Evolutionary conservation across 2,329 filamentous ascomycete species (phyloP).

Genomic region (Pseudomassariella vexata): DNA sequence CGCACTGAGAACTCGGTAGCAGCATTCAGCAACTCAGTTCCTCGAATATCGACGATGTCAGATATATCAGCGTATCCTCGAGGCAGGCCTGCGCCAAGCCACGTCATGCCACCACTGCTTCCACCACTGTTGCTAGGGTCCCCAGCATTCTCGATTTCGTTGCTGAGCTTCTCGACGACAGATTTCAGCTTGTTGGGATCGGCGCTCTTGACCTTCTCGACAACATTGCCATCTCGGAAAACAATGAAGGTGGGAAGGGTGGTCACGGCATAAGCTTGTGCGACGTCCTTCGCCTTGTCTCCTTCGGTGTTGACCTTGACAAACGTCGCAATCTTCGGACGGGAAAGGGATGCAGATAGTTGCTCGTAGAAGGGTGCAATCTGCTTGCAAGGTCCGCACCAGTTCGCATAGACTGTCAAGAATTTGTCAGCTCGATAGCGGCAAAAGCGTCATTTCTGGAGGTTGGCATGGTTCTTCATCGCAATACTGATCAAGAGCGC

Average conservation of each 20-base stretch:
- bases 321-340: slow-evolving; percentile 71
- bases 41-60: slow-evolving; percentile 70
- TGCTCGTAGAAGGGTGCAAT: slow-evolving; percentile 80
- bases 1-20: slow-evolving; percentile 69
- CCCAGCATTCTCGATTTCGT: slow-evolving; percentile 56
- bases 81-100: slow-evolving; percentile 71
- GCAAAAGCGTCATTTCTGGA: too few species aligned
- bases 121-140: slow-evolving; percentile 35
- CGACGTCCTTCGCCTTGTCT: slow-evolving; percentile 59
- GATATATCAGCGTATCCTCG: slow-evolving; percentile 82
- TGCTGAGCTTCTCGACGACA: slow-evolving; percentile 64
- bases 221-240: slow-evolving; percentile 65
- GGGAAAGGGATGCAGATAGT: slow-evolving; percentile 65
- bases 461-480: too few species aligned
- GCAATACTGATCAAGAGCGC: too few species aligned
- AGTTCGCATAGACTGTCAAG: slow-evolving; percentile 73
- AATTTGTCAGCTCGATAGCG: slow-evolving; percentile 8
- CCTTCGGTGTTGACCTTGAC: slow-evolving; percentile 80
- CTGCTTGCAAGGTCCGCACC: slow-evolving; percentile 77
- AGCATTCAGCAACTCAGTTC: slow-evolving; percentile 81
- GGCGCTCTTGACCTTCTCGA: slow-evolving; percentile 67
- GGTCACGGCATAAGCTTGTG: slow-evolving; percentile 66
- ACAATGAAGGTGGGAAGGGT: slow-evolving; percentile 89
- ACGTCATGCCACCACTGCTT: slow-evolving; percentile 42
- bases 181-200: slow-evolving; percentile 65